Evolutionary conservation across 805 yeast species (phyloP).

Genomic region (Starmerella vitae): DNA sequence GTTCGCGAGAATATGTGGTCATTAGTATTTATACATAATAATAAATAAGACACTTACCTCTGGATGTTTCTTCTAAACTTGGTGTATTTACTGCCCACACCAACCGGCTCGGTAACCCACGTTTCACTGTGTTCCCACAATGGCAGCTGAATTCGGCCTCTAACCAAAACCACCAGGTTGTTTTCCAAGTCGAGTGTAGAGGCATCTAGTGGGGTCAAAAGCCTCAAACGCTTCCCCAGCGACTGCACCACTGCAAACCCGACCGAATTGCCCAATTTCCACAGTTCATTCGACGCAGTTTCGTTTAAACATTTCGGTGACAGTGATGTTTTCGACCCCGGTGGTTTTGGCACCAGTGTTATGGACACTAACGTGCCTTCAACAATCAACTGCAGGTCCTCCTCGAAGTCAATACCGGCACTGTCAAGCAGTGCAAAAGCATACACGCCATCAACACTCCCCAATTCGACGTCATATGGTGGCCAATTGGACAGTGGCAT

Average conservation of each 20-base stretch:
- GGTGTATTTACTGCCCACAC: constrained; percentile 43
- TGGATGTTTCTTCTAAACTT: constrained; percentile 44
- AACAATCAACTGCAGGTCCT: constrained; percentile 22
- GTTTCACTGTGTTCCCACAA: constrained; percentile 36
- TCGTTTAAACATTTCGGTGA: constrained; percentile 5
- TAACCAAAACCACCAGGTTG: constrained; percentile 4
- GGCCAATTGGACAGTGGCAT: constrained; percentile 27
- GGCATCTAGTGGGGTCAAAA: constrained; percentile 37
- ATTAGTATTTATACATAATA: too few relatives aligned
- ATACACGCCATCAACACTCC: constrained; percentile 16
- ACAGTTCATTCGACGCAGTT: constrained; percentile 3
- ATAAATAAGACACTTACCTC: too few relatives aligned
- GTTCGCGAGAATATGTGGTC: constrained; percentile 25
- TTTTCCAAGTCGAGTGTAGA: constrained; percentile 6
- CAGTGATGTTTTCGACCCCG: not conserved
- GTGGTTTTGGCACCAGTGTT: not conserved
- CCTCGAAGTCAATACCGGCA: constrained; percentile 19
- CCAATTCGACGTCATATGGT: constrained; percentile 24
- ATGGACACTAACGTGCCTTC: constrained; percentile 29
- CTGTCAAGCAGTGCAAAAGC: constrained; percentile 18
- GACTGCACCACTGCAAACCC: constrained; percentile 60
- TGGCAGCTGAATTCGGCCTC: constrained; percentile 39
- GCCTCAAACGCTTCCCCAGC: constrained; percentile 31
- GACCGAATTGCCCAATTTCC: constrained; percentile 26
- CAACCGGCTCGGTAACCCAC: constrained; percentile 12